Percentiles rank a stretch among this genome's conserved stretches.
Evolutionary conservation across 192 early-diverging fungal species (phyloP).

Genomic region (Piromyces finnis): DNA sequence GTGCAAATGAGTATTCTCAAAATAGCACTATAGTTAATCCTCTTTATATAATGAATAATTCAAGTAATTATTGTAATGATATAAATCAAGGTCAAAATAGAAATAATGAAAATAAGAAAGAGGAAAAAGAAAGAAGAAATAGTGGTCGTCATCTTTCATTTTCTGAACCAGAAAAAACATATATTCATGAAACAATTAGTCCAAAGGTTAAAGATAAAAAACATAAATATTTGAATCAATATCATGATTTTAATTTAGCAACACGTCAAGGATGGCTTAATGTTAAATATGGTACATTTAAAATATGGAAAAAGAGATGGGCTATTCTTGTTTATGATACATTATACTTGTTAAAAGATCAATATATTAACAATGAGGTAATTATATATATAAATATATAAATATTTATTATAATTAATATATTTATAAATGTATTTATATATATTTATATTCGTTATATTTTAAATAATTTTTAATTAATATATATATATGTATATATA

Average conservation of each 20-base stretch:
- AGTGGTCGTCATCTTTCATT: too few species aligned
- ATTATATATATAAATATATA: too few species aligned
- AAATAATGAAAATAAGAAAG: too few species aligned
- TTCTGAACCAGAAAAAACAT: neutral
- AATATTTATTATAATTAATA: too few species aligned
- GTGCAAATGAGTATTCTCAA: too few species aligned
- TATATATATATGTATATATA: too few species aligned
- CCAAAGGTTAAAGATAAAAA: neutral
- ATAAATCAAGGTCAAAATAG: too few species aligned
- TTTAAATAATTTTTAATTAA: too few species aligned
- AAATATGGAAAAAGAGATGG: neutral
- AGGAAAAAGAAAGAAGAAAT: too few species aligned
- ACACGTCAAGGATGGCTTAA: neutral
- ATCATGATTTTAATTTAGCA: neutral
- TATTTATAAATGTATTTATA: too few species aligned
- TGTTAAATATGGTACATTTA: neutral
- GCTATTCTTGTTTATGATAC: neutral
- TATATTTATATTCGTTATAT: too few species aligned
- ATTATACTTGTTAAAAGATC: neutral
- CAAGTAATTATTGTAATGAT: too few species aligned
- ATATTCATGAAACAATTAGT: neutral
- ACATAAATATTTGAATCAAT: neutral
- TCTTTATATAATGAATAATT: neutral
- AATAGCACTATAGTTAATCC: neutral
- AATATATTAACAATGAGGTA: neutral